These are phyloP conservation scores for Aspergillus sp. DNA, from an alignment of 2,329 filamentous ascomycete genomes.

Conservation along the genomic window DNA sequence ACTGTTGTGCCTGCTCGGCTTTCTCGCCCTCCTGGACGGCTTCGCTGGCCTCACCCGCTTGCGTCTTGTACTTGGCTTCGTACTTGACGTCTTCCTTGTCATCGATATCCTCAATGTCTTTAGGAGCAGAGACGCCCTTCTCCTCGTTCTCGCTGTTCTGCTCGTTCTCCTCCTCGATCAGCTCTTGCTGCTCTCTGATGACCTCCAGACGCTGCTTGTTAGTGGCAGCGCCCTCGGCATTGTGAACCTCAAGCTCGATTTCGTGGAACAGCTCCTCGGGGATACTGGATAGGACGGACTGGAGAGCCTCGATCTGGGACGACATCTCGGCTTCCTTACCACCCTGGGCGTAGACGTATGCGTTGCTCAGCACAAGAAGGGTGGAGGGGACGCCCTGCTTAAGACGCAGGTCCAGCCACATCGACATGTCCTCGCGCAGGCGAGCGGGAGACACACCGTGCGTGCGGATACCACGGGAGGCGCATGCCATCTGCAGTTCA, in stretches of 20 bases:
- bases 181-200: constrained; percentile 94
- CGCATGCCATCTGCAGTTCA: constrained; percentile 89
- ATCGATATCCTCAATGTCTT: constrained; percentile 90
- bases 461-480: constrained; percentile 87
- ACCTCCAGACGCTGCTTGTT: constrained; percentile 99
- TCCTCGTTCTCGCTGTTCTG: constrained; percentile 81
- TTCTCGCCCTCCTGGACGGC: constrained; percentile 42
- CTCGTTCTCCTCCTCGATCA: constrained; percentile 95
- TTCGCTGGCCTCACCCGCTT: constrained; percentile 50
- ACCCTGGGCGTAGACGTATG: constrained; percentile 83
- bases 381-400: constrained; percentile 96
- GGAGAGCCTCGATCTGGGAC: constrained; percentile 88
- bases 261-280: constrained; percentile 99
- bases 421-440: constrained; percentile 84
- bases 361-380: constrained; percentile 91
- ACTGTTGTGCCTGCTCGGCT: constrained; percentile 28
- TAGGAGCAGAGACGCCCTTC: constrained; percentile 71
- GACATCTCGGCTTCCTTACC: constrained; percentile 80
- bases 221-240: constrained; percentile 91
- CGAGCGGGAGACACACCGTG: constrained; percentile 87
- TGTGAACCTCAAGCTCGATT: constrained; percentile 97
- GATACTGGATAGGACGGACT: constrained; percentile 88
- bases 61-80: constrained; percentile 50
- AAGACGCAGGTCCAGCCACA: constrained; percentile 91
- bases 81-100: constrained; percentile 73